phyloP scores from a whole-genome alignment of 148 eudicot species.

The Limonium bicolor region DNA sequence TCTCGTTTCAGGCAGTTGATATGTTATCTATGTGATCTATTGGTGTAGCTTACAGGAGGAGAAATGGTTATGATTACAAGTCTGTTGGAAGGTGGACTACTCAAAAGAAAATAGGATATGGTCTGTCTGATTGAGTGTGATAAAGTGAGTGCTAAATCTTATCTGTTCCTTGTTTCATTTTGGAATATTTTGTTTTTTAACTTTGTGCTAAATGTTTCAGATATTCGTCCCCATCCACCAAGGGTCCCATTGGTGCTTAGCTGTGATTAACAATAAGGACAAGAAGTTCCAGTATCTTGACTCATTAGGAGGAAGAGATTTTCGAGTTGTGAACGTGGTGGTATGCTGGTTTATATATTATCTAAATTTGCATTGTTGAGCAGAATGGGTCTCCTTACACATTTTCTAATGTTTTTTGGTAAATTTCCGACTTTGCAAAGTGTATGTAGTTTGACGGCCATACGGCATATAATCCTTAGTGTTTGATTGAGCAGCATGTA shows the following conservation, averaged over 20 bases:
- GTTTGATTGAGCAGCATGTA: too few relatives aligned
- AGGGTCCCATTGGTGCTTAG: constrained; percentile 88
- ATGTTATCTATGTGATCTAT: too few relatives aligned
- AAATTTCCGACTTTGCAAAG: too few relatives aligned
- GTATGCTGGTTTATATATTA: too few relatives aligned
- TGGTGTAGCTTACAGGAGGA: constrained; percentile 59
- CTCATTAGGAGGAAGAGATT: constrained; percentile 61
- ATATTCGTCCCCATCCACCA: constrained; percentile 92
- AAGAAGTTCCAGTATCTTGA: constrained; percentile 88
- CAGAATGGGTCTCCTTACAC: too few relatives aligned
- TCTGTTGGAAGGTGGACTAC: constrained; percentile 90
- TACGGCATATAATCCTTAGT: too few relatives aligned
- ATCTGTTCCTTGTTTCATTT: constrained; percentile 1
- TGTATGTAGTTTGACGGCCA: too few relatives aligned
- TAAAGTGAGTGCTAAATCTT: too few relatives aligned
- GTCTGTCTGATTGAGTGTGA: constrained; percentile 80
- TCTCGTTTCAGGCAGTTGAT: too few relatives aligned
- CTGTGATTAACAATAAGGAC: constrained; percentile 87
- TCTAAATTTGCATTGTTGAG: too few relatives aligned
- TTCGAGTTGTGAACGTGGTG: constrained; percentile 42
- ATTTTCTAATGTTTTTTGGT: too few relatives aligned
- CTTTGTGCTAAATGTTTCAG: too few relatives aligned
- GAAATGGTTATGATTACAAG: constrained; percentile 65
- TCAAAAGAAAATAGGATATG: constrained; percentile 77
- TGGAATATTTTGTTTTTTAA: background rate